Base-by-base conservation (phyloP, 1,139 yeast genomes). In the Blastobotrys elegans region DNA sequence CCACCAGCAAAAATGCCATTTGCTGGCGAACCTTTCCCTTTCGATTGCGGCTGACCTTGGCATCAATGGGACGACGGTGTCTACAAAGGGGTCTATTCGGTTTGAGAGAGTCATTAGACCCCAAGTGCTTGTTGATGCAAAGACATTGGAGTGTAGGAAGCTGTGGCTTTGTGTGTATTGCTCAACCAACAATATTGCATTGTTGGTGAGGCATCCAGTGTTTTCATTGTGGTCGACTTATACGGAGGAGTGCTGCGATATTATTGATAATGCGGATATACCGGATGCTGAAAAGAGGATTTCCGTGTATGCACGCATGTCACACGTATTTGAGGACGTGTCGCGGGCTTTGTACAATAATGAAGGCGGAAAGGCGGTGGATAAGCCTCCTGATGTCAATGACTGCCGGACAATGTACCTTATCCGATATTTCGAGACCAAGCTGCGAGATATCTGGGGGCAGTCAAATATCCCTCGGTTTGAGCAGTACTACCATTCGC, bases 31-130 rank as follows among this genome's bases (percentile, higher is more conserved):
- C 8, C 68, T 86, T 26, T 78, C 89, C 44, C 79, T 83, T n/a
- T 73, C 83, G 2, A 70, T 89, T 65, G 75, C 85, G 1, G 83
- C 80, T 54, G 96, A 89, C 61, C 65, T 88, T 50, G 95, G 95
- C 0, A 73, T 87, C 6, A 78, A 80, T n/a, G 68, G 68, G n/a
- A 56, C 56, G 54, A 61, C 44, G 50, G 60, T 32, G 24, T 26
- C 42, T 7, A 43, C 51, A 10, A 47, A 44, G 5, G 40, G 43
- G 6, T 45, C 49, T 2, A 43, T 54, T 34, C 53, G 56, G 17
- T 60, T 56, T 40, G 70, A 67, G 40, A 57, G 61, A 24, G 58
- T 73, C 32, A 56, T 71, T 37, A 53, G 71, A 49, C 61, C 75
- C 38, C 63, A 66, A 54, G 54, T 64, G 50, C 39, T 68, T 57